Percentiles rank a stretch among this genome's conserved stretches.
phyloP scores from a whole-genome alignment of 108 stramenopile genomes.

The Parietichytrium sp. region DNA sequence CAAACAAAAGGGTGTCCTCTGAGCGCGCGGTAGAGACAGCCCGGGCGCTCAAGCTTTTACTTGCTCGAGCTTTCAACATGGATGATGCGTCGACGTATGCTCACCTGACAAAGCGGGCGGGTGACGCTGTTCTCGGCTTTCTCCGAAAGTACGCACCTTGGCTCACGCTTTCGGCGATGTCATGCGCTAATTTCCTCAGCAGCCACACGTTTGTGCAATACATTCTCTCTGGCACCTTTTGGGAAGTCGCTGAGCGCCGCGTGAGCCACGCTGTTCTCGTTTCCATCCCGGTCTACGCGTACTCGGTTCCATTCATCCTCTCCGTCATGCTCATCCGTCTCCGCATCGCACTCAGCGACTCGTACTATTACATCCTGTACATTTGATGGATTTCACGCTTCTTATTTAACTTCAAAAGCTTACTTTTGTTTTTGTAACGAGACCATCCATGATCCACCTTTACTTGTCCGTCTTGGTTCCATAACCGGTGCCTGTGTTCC shows the following conservation, averaged over 20 bases:
- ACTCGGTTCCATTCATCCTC: constrained; percentile 11
- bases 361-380: constrained; percentile 25
- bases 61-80: constrained; percentile 7
- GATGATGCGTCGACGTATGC: not conserved
- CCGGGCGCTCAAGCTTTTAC: not conserved
- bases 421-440: not conserved
- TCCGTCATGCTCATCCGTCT: constrained; percentile 36
- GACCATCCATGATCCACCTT: not conserved
- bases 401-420: not conserved
- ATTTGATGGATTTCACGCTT: not conserved
- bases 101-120: not conserved
- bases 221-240: not conserved
- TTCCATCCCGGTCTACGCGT: constrained; percentile 29
- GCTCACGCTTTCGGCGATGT: not conserved
- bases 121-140: not conserved
- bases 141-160: not conserved
- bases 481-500: too few species aligned
- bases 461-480: too few species aligned
- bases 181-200: not conserved
- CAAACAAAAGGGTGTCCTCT: not conserved
- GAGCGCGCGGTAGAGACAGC: too few species aligned
- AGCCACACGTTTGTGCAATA: not conserved
- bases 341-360: not conserved
- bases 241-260: not conserved
- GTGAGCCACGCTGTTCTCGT: not conserved